Percentiles rank a stretch among this genome's conserved stretches.
phyloP scores from a whole-genome alignment of 2,329 filamentous ascomycete species.

The Paecilomyces formosus region DNA sequence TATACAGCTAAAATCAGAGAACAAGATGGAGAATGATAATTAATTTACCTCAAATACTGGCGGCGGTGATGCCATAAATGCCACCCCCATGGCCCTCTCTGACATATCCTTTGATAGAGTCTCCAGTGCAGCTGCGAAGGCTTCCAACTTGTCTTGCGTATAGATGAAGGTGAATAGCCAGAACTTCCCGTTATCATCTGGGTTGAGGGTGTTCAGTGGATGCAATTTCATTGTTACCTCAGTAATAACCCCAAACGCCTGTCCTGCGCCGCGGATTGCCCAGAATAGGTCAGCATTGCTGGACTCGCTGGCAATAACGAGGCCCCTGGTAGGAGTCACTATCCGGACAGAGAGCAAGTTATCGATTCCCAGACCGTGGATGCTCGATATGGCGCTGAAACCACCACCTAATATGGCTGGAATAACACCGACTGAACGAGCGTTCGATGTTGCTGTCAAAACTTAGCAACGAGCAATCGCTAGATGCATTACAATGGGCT shows the following conservation, averaged over 20 bases:
- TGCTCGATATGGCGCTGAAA: not conserved
- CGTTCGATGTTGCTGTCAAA: not conserved
- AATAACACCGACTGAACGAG: not conserved
- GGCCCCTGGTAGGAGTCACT: not conserved
- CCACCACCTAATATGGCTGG: not conserved
- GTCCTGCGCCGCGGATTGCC: slow-evolving; percentile 16
- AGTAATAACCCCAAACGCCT: slow-evolving; percentile 15
- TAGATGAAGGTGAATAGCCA: not conserved
- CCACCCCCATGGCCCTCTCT: not conserved
- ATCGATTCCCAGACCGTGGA: not conserved
- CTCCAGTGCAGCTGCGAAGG: not conserved
- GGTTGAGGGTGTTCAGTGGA: not conserved
- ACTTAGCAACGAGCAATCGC: too few species aligned
- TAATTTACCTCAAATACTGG: not conserved
- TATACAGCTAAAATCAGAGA: not conserved
- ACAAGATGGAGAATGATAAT: not conserved
- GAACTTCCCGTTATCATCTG: not conserved
- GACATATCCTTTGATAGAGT: not conserved
- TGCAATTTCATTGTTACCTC: not conserved
- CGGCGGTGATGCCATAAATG: not conserved
- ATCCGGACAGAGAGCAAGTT: not conserved
- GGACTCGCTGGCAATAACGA: not conserved
- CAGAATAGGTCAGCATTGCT: slow-evolving; percentile 14
- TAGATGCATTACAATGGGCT: too few species aligned
- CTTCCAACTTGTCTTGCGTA: not conserved